phyloP scores from a whole-genome alignment of 768 basidiomycete species.

The Coprinellus aureogranulatus region DNA sequence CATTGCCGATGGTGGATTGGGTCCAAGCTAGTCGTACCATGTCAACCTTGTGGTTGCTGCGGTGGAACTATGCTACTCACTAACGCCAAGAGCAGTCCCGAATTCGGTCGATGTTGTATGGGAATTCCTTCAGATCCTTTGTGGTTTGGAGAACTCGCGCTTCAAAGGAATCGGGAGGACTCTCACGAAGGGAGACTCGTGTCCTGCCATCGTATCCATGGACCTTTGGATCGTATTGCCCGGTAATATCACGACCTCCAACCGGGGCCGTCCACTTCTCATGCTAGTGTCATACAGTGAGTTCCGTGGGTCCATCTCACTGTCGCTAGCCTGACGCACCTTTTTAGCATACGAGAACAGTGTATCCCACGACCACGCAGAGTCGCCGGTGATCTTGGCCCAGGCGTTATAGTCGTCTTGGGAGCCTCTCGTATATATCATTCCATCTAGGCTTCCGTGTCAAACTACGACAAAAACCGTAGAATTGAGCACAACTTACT shows the following conservation, averaged over 20 bases:
- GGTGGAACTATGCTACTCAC: constrained; percentile 13
- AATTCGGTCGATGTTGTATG: constrained; percentile 27
- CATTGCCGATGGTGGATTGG: constrained; percentile 24
- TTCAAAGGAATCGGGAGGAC: constrained; percentile 27
- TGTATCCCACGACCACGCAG: constrained; percentile 38
- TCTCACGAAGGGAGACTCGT: constrained; percentile 31
- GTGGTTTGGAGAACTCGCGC: constrained; percentile 29
- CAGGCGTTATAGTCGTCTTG: constrained; percentile 52
- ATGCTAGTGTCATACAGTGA: constrained; percentile 21
- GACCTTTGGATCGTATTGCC: constrained; percentile 34
- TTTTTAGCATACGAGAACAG: constrained; percentile 22
- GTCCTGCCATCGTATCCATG: constrained; percentile 35
- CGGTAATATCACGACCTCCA: constrained; percentile 35
- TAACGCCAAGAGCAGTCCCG: constrained; percentile 29
- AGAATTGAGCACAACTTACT: constrained; percentile 16
- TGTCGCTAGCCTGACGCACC: constrained; percentile 11
- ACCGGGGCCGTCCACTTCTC: constrained; percentile 35
- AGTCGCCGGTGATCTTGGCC: constrained; percentile 42
- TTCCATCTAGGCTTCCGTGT: constrained; percentile 15
- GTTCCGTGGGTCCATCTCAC: background rate
- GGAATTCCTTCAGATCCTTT: constrained; percentile 24
- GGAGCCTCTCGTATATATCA: constrained; percentile 30
- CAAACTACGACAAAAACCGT: background rate
- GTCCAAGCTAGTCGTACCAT: constrained; percentile 14
- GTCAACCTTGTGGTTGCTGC: background rate